Evolutionary conservation across 2,329 filamentous ascomycete species (phyloP).

Genomic region (Amylocarpus encephaloides): DNA sequence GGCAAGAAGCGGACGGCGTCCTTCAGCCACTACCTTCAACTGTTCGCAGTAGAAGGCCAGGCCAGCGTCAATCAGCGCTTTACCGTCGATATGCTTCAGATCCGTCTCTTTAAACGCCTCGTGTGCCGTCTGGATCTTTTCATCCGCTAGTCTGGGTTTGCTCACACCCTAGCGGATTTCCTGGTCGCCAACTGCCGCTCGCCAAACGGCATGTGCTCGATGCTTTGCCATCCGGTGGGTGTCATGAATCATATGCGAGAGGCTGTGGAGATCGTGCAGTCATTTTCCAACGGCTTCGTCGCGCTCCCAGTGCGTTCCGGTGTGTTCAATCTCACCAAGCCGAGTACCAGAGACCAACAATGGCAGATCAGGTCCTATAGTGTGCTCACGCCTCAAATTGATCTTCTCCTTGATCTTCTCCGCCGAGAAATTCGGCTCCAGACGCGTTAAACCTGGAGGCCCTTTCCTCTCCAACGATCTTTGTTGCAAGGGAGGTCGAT

Average conservation of each 20-base stretch:
- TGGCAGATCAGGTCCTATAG: neutral
- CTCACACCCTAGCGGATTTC: slow-evolving; percentile 10
- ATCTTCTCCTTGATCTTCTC: slow-evolving; percentile 7
- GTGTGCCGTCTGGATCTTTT: slow-evolving; percentile 4
- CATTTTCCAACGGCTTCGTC: slow-evolving; percentile 5
- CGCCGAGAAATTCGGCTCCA: slow-evolving; percentile 9
- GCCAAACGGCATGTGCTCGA: slow-evolving; percentile 6
- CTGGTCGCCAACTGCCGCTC: slow-evolving; percentile 10
- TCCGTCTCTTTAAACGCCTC: slow-evolving; percentile 6
- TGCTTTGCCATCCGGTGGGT: neutral
- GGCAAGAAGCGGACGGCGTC: slow-evolving; percentile 8
- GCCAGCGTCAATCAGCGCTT: slow-evolving; percentile 5
- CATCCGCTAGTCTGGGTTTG: slow-evolving; percentile 10
- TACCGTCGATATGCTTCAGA: slow-evolving; percentile 1
- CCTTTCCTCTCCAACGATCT: slow-evolving; percentile 5
- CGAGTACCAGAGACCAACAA: slow-evolving; percentile 2
- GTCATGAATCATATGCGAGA: slow-evolving; percentile 2
- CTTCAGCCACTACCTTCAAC: slow-evolving; percentile 5
- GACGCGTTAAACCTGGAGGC: no score
- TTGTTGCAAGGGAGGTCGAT: slow-evolving; percentile 9
- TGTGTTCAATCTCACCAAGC: slow-evolving; percentile 6
- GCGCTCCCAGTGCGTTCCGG: slow-evolving; percentile 10
- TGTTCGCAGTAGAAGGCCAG: slow-evolving; percentile 10
- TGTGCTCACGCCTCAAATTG: neutral
- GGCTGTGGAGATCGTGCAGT: slow-evolving; percentile 10